Conservation (phyloP, 129 eudicot genomes). For the Chrysanthemum lavandulifolium region DNA sequence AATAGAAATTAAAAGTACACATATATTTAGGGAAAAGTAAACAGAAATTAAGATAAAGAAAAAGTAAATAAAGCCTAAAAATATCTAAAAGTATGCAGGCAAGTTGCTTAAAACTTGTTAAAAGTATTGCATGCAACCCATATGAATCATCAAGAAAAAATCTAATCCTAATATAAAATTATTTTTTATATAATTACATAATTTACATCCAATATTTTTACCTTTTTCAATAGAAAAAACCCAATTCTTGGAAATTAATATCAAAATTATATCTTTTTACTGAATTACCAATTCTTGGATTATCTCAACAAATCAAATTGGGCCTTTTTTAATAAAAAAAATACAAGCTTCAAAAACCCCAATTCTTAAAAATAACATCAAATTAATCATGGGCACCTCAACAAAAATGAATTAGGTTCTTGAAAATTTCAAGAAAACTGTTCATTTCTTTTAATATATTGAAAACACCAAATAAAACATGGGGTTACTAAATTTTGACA, state of each 20-base stretch:
- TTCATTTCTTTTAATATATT: background rate
- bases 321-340: background rate
- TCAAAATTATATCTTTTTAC: background rate
- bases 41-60: slow-evolving; percentile 12
- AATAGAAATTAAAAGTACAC: slow-evolving; percentile 6
- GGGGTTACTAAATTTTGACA: background rate
- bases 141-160: slow-evolving; percentile 20
- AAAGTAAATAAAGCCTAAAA: slow-evolving; percentile 19
- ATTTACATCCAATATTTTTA: background rate
- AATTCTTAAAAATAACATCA: background rate
- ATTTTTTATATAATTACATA: background rate
- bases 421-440: background rate
- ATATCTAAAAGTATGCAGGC: slow-evolving; percentile 13
- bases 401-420: background rate
- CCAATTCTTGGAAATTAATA: background rate
- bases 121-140: slow-evolving; percentile 32
- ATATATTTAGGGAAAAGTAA: slow-evolving; percentile 14
- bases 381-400: background rate
- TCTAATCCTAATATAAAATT: slow-evolving; percentile 5
- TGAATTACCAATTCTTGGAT: slow-evolving; percentile 16
- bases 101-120: slow-evolving; percentile 1
- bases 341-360: background rate
- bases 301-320: slow-evolving; percentile 5
- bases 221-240: background rate
- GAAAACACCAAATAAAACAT: background rate